A percentile compares a stretch with the other conserved stretches of the same genome.
These are phyloP conservation scores for Neoarthrinium moseri DNA, from an alignment of 2,329 filamentous ascomycete genomes.

Conservation along the genomic window DNA sequence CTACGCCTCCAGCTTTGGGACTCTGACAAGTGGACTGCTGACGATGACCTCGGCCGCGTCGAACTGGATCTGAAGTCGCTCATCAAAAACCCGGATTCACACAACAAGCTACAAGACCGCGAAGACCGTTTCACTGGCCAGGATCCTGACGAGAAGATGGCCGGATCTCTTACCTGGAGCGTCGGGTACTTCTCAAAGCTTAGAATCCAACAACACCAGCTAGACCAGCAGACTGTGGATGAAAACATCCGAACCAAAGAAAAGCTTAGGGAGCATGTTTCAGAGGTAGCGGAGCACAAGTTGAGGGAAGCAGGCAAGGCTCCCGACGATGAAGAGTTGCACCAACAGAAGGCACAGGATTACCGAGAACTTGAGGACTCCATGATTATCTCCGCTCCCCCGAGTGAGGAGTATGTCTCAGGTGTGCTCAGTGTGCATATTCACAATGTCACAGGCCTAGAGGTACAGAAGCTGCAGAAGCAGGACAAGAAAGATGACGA, in stretches of 20 bases:
- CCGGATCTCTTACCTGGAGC: slow-evolving; percentile 67
- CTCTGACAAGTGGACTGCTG: slow-evolving; percentile 68
- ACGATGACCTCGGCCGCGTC: slow-evolving; percentile 73
- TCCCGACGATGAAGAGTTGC: slow-evolving; percentile 59
- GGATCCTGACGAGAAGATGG: slow-evolving; percentile 65
- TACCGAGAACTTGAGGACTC: slow-evolving; percentile 59
- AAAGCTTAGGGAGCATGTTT: slow-evolving; percentile 58
- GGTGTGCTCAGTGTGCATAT: slow-evolving; percentile 70
- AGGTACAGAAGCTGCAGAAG: slow-evolving; percentile 60
- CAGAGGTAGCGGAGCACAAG: slow-evolving; percentile 55
- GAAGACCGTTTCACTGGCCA: slow-evolving; percentile 65
- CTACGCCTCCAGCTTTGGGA: slow-evolving; percentile 74
- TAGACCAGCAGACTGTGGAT: slow-evolving; percentile 60
- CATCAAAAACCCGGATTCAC: slow-evolving; percentile 58
- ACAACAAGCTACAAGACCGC: slow-evolving; percentile 61
- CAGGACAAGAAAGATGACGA: slow-evolving; percentile 45
- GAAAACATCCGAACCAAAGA: slow-evolving; percentile 55
- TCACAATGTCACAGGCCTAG: slow-evolving; percentile 70
- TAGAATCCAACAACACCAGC: slow-evolving; percentile 59
- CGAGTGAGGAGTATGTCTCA: slow-evolving; percentile 58
- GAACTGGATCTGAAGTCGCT: slow-evolving; percentile 66
- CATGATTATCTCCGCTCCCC: slow-evolving; percentile 67
- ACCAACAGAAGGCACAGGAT: slow-evolving; percentile 68
- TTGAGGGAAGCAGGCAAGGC: slow-evolving; percentile 61
- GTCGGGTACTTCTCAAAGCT: slow-evolving; percentile 72